phyloP scores from a whole-genome alignment of 495 filamentous ascomycete species.

The Lasiosphaeria hispida region DNA sequence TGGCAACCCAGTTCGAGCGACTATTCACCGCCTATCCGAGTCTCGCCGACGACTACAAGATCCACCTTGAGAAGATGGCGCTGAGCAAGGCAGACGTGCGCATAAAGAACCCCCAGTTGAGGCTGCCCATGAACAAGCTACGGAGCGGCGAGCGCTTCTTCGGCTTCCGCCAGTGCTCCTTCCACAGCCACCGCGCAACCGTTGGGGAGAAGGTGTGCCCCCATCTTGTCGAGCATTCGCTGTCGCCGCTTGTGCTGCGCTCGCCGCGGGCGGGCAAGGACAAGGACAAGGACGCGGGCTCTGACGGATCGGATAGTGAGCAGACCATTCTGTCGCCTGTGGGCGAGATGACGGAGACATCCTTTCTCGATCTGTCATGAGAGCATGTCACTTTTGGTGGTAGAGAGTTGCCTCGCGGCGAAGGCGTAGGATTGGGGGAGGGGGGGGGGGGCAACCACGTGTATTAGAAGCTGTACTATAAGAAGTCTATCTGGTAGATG shows the following conservation, averaged over 20 bases:
- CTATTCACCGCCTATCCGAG: constrained; percentile 38
- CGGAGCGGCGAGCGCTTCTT: constrained; percentile 46
- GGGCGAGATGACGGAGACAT: constrained; percentile 24
- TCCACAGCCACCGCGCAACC: constrained; percentile 44
- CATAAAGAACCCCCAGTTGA: constrained; percentile 50
- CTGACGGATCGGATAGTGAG: constrained; percentile 21
- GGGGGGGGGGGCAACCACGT: too few species aligned
- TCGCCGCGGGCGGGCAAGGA: constrained; percentile 9
- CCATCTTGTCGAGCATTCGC: constrained; percentile 21
- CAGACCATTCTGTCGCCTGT: constrained; percentile 24
- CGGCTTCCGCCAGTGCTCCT: constrained; percentile 49
- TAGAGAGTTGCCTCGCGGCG: too few species aligned
- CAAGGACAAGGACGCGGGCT: constrained; percentile 14
- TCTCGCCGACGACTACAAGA: constrained; percentile 41
- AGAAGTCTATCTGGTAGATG: too few species aligned
- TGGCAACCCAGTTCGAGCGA: constrained; percentile 22
- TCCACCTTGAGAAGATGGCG: constrained; percentile 42
- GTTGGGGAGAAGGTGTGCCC: constrained; percentile 45
- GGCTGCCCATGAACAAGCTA: constrained; percentile 44
- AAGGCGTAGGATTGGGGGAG: too few species aligned
- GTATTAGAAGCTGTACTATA: too few species aligned
- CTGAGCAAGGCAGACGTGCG: constrained; percentile 40
- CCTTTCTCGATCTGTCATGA: constrained; percentile 30
- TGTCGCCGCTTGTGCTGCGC: neutral
- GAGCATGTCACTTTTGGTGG: too few species aligned